Percentiles rank a stretch among this genome's conserved stretches.
These are phyloP conservation scores for Cercospora sojina DNA, from an alignment of 2,329 filamentous ascomycete genomes.

Conservation along the genomic window DNA sequence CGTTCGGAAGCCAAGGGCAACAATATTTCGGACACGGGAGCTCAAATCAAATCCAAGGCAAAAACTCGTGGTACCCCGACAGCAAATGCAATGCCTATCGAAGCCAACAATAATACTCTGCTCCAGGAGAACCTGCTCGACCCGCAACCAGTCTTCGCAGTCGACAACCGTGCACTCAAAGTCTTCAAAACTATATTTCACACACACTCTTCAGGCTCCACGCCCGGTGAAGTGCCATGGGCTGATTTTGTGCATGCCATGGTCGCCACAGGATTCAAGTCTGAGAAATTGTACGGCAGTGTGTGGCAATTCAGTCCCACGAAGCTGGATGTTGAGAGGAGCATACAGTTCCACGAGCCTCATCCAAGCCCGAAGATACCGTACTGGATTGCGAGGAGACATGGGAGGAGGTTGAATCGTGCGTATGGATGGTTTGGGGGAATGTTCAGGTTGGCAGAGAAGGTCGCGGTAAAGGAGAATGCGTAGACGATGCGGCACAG, in stretches of 20 bases:
- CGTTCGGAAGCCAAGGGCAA: conserved; percentile 17
- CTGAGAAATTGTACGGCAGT: conserved; percentile 58
- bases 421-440: conserved; percentile 53
- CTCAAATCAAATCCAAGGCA: background rate
- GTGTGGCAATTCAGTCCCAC: conserved; percentile 57
- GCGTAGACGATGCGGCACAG: no score
- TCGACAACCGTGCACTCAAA: conserved; percentile 43
- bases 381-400: conserved; percentile 46
- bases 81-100: background rate
- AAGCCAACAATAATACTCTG: background rate
- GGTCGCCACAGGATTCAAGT: conserved; percentile 53
- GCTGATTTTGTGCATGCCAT: conserved; percentile 54
- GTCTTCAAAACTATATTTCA: conserved; percentile 47
- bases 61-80: conserved; percentile 15
- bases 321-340: conserved; percentile 44
- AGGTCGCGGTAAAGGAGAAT: no score
- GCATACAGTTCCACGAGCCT: conserved; percentile 61
- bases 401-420: conserved; percentile 50
- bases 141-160: conserved; percentile 31
- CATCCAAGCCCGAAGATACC: conserved; percentile 55
- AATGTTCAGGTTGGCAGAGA: conserved; percentile 42
- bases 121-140: background rate
- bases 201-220: conserved; percentile 35
- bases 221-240: conserved; percentile 48
- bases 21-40: background rate